A percentile compares a stretch with the other conserved stretches of the same genome.
phyloP scores from a whole-genome alignment of 371 early-diverging fungal species.

The Coemansia sp. region DNA sequence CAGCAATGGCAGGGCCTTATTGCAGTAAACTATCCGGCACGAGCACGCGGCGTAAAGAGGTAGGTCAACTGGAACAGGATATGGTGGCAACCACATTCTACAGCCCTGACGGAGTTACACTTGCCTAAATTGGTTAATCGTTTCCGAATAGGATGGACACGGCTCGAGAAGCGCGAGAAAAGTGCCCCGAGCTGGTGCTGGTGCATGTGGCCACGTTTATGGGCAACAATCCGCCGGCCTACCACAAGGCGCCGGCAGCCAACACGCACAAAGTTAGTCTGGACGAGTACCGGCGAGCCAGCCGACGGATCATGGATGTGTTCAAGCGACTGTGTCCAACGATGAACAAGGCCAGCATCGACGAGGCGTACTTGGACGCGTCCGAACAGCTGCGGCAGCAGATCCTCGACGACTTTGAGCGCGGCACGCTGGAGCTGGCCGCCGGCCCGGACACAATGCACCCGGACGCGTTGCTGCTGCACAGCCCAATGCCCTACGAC shows the following conservation, averaged over 20 bases:
- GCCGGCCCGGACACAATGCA: not conserved
- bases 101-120: not conserved
- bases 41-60: conserved; percentile 59
- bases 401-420: conserved; percentile 55
- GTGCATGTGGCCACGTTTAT: conserved; percentile 87
- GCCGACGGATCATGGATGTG: conserved; percentile 69
- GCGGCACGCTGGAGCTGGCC: conserved; percentile 26
- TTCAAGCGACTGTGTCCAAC: conserved; percentile 57
- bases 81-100: not conserved
- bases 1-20: conserved; percentile 90
- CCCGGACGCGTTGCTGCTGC: not conserved
- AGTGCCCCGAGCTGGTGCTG: conserved; percentile 73
- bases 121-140: not conserved
- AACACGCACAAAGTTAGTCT: conserved; percentile 87
- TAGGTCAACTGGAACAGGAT: conserved; percentile 4
- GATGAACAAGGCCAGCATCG: conserved; percentile 68
- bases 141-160: conserved; percentile 44
- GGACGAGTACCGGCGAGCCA: conserved; percentile 76
- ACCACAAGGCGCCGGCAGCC: conserved; percentile 67
- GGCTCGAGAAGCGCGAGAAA: conserved; percentile 59
- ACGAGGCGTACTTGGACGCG: conserved; percentile 88
- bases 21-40: conserved; percentile 74
- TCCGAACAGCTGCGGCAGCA: conserved; percentile 65
- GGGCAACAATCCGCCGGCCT: conserved; percentile 62
- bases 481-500: not conserved